These are phyloP conservation scores for Achaetomiella virescens DNA, from an alignment of 495 filamentous ascomycete genomes.

Conservation along the genomic window DNA sequence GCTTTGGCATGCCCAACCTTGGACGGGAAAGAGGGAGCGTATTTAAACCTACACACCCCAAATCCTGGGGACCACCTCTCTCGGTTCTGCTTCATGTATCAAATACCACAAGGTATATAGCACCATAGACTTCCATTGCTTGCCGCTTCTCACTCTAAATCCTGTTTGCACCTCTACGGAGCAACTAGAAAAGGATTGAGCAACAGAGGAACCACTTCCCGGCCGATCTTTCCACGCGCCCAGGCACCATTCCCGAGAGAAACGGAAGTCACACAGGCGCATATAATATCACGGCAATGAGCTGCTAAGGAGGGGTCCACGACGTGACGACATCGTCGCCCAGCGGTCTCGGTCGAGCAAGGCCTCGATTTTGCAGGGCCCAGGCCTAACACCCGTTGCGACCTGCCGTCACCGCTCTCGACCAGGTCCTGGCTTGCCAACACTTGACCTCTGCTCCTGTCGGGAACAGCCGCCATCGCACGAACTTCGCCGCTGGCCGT, in stretches of 20 bases:
- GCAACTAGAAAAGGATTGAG: slow-evolving; percentile 23
- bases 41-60: slow-evolving; percentile 36
- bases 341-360: slow-evolving; percentile 27
- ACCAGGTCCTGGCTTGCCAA: slow-evolving; percentile 17
- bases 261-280: slow-evolving; percentile 7
- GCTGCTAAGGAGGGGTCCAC: slow-evolving; percentile 28
- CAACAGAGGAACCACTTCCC: neutral
- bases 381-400: slow-evolving; percentile 10
- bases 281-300: slow-evolving; percentile 31
- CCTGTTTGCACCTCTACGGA: slow-evolving; percentile 32
- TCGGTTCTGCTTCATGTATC: slow-evolving; percentile 29
- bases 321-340: slow-evolving; percentile 23
- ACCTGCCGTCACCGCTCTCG: slow-evolving; percentile 24
- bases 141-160: slow-evolving; percentile 25
- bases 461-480: slow-evolving; percentile 18
- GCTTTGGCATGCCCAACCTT: slow-evolving; percentile 43
- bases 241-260: slow-evolving; percentile 6
- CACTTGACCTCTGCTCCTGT: slow-evolving; percentile 33
- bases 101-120: slow-evolving; percentile 49
- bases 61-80: slow-evolving; percentile 9
- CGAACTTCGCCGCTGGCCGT: slow-evolving; percentile 3
- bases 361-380: slow-evolving; percentile 5
- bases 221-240: neutral
- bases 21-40: slow-evolving; percentile 29
- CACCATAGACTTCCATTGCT: slow-evolving; percentile 35